Evolutionary conservation across 2,329 filamentous ascomycete genomes (phyloP).

Genomic region (Pseudogymnoascus sp.): DNA sequence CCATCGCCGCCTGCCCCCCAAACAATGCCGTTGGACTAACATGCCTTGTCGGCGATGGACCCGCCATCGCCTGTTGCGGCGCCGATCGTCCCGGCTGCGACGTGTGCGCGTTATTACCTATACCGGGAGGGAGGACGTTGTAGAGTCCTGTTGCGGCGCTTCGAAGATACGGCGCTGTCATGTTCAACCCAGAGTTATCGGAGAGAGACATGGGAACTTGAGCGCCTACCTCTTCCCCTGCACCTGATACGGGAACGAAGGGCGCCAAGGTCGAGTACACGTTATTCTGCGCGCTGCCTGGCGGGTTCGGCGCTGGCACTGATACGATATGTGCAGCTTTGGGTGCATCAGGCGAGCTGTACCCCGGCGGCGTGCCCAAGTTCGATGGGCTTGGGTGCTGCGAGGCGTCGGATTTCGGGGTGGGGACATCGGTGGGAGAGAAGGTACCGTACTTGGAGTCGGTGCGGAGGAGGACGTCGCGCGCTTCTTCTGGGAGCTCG

Average conservation of each 20-base stretch:
- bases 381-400: slow-evolving; percentile 7
- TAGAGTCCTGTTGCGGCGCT: slow-evolving; percentile 1
- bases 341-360: background rate
- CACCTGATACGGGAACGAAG: slow-evolving; percentile 6
- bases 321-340: background rate
- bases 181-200: slow-evolving; percentile 10
- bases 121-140: background rate
- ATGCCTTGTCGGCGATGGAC: slow-evolving; percentile 23
- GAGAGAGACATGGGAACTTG: slow-evolving; percentile 6
- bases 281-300: slow-evolving; percentile 8
- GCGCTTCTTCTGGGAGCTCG: slow-evolving; percentile 76
- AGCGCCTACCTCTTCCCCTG: slow-evolving; percentile 8
- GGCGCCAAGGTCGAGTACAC: slow-evolving; percentile 2
- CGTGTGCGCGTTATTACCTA: background rate
- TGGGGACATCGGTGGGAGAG: slow-evolving; percentile 33
- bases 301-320: background rate
- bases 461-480: slow-evolving; percentile 64
- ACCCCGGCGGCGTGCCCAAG: background rate
- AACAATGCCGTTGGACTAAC: slow-evolving; percentile 44
- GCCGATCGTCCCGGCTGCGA: background rate
- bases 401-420: slow-evolving; percentile 20
- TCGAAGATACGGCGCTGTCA: slow-evolving; percentile 8
- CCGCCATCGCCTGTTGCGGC: slow-evolving; percentile 1
- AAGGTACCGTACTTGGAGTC: slow-evolving; percentile 74
- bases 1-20: slow-evolving; percentile 50